Conservation (phyloP, 192 early-diverging fungal genomes). For the Rhizophlyctis rosea region DNA sequence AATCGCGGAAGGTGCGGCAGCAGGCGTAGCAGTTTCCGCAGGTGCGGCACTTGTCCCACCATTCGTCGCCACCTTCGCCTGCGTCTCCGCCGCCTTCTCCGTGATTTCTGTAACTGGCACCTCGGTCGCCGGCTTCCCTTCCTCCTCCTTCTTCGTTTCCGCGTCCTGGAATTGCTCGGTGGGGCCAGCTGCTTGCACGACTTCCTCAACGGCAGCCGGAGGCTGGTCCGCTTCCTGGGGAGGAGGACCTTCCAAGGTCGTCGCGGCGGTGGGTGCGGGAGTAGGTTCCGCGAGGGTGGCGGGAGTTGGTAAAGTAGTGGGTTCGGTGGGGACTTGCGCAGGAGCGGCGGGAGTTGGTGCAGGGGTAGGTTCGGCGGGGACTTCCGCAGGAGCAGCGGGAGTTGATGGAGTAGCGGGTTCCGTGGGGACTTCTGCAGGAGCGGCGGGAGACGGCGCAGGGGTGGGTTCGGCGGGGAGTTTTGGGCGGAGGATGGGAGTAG, state of each 20-base stretch:
- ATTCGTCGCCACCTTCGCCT: too few relatives aligned
- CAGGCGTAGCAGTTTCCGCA: neutral
- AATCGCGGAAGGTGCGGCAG: neutral
- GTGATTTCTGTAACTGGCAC: neutral
- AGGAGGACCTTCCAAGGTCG: neutral
- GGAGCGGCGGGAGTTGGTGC: slow-evolving; percentile 1
- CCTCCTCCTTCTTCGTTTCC: neutral
- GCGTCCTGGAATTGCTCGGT: too few relatives aligned
- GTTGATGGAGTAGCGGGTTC: too few relatives aligned
- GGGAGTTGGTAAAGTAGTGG: neutral
- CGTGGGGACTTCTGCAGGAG: too few relatives aligned
- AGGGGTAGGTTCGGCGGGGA: neutral
- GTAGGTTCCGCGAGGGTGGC: neutral
- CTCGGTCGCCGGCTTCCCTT: neutral
- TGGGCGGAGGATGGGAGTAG: too few relatives aligned
- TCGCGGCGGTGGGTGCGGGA: neutral
- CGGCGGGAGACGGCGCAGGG: too few relatives aligned
- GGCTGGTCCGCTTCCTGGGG: neutral
- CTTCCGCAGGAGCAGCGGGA: too few relatives aligned
- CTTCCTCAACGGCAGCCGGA: neutral
- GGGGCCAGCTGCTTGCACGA: slow-evolving; percentile 2
- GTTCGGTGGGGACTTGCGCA: too few relatives aligned
- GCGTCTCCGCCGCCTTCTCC: too few relatives aligned
- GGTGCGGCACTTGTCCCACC: neutral
- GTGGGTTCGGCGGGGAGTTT: too few relatives aligned